Conservation (phyloP, 768 basidiomycete genomes). For the Panaeolus papilionaceus region DNA sequence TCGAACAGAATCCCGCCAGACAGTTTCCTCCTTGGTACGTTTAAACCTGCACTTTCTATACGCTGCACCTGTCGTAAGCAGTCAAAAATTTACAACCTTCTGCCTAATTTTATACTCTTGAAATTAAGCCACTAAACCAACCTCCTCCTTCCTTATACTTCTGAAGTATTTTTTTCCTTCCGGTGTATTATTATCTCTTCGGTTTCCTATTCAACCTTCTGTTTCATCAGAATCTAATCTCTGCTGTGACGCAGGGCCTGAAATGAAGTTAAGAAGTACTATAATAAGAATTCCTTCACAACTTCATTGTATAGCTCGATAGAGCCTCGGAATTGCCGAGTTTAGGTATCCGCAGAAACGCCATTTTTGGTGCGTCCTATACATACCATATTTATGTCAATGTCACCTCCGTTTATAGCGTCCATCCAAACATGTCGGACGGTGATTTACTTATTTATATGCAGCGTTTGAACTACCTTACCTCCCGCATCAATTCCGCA, state of each 20-base stretch:
- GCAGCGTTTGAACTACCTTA: neutral
- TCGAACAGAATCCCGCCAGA: conserved; percentile 7
- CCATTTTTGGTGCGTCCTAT: neutral
- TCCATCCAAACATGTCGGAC: neutral
- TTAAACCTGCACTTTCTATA: neutral
- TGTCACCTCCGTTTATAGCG: conserved; percentile 4
- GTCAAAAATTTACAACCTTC: conserved; percentile 1
- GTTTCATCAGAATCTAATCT: conserved; percentile 11
- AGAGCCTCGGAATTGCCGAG: conserved; percentile 12
- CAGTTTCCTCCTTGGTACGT: neutral
- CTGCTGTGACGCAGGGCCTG: conserved; percentile 2
- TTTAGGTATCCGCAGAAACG: neutral
- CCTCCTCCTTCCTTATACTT: conserved; percentile 3
- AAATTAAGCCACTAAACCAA: neutral
- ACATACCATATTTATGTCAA: neutral
- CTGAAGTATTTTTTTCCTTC: neutral
- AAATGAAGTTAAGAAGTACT: conserved; percentile 2
- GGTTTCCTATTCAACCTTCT: conserved; percentile 10
- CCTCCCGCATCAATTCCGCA: neutral
- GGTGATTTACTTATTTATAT: neutral
- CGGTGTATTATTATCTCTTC: conserved; percentile 12
- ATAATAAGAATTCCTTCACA: conserved; percentile 8
- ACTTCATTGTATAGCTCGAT: neutral
- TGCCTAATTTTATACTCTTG: neutral
- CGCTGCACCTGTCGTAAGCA: neutral